Evolutionary conservation across 83 land plant genomes (phyloP), one percentile per base, ranked within the genome.

Genomic region (Diphasiastrum complanatum): DNA sequence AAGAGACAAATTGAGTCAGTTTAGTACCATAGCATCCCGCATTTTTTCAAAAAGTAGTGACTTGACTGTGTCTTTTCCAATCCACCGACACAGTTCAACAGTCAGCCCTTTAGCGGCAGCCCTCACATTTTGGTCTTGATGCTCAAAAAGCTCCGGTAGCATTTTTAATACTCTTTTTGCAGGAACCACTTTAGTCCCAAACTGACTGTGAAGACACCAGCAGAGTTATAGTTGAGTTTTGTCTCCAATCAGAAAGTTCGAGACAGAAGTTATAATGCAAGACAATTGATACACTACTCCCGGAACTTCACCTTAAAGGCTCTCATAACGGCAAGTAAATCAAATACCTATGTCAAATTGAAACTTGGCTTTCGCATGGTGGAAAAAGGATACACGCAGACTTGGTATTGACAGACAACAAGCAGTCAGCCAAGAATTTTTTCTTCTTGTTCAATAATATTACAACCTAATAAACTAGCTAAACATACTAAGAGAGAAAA

Each of bases 1-100:
- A 40, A 24, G 51, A 22, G 12, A 43, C 5, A 40, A 61, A 24
- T 43, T 31, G 55, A n/a, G n/a, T n/a, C n/a, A n/a, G n/a, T n/a
- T n/a, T n/a, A n/a, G n/a, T n/a, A 93, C 98, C 99, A 95, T 95
- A 19, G 99, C 89, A 67, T 95, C 96, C 18, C 96, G 64, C 99
- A 95, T 95, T 57, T 95, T 95, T 60, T 95, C 99, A 61, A 95
- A 89, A 31, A 95, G 71, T 56, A 95, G 86, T 14, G 86, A 81
- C 61, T 95, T 95, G 18, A 95, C 99, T 50, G 97, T 75, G 25
- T 95, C 99, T 62, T 95, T 95, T 5, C 99, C 96, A 72, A 95
- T 95, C 99, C 99, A 95, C 19, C 99, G 85, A 69, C 99, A 95
- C 23, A 95, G 83, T 54, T 95, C 99, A 61, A 95, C 79, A 2